Conservation (phyloP, 306 rosid species). For the Glycine latifolia region DNA sequence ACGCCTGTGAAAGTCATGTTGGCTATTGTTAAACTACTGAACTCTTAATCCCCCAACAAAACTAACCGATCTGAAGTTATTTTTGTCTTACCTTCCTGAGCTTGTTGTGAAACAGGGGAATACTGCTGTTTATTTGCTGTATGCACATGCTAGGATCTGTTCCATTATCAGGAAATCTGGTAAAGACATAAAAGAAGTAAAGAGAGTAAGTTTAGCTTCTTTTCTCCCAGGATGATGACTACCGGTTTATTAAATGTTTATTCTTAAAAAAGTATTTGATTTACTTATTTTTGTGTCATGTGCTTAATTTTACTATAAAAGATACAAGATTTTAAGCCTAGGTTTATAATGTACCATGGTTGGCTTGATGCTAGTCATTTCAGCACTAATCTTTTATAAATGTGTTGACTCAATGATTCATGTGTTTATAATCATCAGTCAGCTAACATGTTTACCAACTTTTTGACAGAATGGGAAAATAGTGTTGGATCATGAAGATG, state of each 20-base stretch:
- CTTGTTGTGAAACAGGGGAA: too few relatives aligned
- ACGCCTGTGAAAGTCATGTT: constrained; percentile 16
- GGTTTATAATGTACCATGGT: constrained; percentile 8
- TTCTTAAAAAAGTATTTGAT: background rate
- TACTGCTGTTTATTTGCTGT: too few relatives aligned
- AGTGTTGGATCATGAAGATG: too few relatives aligned
- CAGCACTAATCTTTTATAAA: background rate
- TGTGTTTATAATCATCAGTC: background rate
- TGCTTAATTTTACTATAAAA: constrained; percentile 14
- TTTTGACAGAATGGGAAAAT: background rate
- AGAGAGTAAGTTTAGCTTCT: constrained; percentile 40
- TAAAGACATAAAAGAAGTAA: too few relatives aligned
- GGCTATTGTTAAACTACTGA: background rate
- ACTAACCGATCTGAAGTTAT: too few relatives aligned
- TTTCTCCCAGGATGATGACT: constrained; percentile 7
- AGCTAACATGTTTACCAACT: constrained; percentile 26
- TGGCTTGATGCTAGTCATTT: constrained; percentile 22
- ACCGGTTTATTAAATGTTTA: background rate
- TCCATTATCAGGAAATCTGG: too few relatives aligned
- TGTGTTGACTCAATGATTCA: background rate
- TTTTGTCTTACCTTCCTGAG: too few relatives aligned
- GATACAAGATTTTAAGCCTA: constrained; percentile 26
- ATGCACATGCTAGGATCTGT: too few relatives aligned
- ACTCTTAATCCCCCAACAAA: background rate
- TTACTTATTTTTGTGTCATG: constrained; percentile 3